phyloP scores from a whole-genome alignment of 331 rosid species.

The Quercus lobata region DNA sequence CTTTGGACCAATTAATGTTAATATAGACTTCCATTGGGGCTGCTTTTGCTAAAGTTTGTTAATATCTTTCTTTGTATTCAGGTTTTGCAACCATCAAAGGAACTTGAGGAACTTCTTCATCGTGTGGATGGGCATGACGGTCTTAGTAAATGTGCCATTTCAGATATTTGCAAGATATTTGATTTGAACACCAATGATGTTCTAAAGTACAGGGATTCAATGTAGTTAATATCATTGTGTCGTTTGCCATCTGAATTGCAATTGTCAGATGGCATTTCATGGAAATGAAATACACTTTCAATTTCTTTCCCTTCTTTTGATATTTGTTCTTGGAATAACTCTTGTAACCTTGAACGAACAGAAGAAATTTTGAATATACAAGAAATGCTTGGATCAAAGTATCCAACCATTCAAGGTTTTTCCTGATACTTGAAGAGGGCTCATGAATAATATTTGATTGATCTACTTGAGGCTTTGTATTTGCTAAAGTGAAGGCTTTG shows the following conservation, averaged over 20 bases:
- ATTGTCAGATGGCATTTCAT: background rate
- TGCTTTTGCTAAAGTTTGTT: background rate
- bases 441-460: background rate
- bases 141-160: constrained; percentile 42
- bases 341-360: background rate
- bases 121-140: constrained; percentile 26
- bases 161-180: constrained; percentile 61
- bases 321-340: background rate
- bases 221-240: constrained; percentile 13
- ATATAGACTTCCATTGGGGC: background rate
- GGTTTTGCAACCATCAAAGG: constrained; percentile 66
- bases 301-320: background rate
- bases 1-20: background rate
- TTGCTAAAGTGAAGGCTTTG: background rate
- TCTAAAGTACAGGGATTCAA: constrained; percentile 46
- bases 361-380: background rate
- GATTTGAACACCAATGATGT: constrained; percentile 62
- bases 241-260: background rate
- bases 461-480: background rate
- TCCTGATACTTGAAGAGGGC: background rate
- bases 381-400: background rate
- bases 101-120: constrained; percentile 50
- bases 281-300: background rate
- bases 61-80: constrained; percentile 6
- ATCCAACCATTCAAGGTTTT: background rate